Percentiles rank a stretch among this genome's conserved stretches.
Conservation (phyloP, 2,329 filamentous ascomycete species). For the Aureobasidium lini region DNA sequence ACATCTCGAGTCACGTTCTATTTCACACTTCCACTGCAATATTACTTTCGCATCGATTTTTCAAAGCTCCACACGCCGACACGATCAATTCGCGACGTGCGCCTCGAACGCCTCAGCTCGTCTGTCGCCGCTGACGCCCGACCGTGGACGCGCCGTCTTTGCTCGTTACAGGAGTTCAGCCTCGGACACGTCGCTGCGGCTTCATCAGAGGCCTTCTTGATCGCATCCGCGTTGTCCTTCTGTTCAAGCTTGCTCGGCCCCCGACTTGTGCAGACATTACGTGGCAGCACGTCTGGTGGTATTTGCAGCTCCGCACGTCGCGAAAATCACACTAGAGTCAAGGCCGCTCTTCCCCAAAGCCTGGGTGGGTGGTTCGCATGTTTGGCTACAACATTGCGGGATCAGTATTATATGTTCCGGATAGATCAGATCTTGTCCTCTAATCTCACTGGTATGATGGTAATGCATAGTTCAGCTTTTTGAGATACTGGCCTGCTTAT, state of each 20-base stretch:
- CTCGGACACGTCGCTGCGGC: not conserved
- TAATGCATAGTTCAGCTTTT: not conserved
- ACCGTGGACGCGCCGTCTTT: constrained; percentile 3
- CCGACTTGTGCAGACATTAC: not conserved
- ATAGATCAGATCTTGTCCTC: not conserved
- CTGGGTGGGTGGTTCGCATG: not conserved
- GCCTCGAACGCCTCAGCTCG: not conserved
- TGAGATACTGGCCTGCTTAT: not conserved
- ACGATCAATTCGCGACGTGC: not conserved
- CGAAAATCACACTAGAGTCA: not conserved
- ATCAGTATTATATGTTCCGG: not conserved
- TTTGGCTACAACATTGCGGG: not conserved
- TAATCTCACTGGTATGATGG: not conserved
- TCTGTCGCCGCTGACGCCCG: not conserved
- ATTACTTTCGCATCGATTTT: constrained; percentile 1
- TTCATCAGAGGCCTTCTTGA: not conserved
- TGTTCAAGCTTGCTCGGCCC: not conserved
- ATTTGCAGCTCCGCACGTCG: not conserved
- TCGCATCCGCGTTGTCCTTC: constrained; percentile 1
- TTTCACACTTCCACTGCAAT: not conserved
- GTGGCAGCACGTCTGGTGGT: not conserved
- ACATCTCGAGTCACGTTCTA: not conserved
- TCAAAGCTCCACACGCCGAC: not conserved
- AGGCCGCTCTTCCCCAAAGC: not conserved
- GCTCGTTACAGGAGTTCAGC: constrained; percentile 1